Evolutionary conservation across 352 stramenopile genomes (phyloP).

Genomic region (Phytopythium kandeliae): DNA sequence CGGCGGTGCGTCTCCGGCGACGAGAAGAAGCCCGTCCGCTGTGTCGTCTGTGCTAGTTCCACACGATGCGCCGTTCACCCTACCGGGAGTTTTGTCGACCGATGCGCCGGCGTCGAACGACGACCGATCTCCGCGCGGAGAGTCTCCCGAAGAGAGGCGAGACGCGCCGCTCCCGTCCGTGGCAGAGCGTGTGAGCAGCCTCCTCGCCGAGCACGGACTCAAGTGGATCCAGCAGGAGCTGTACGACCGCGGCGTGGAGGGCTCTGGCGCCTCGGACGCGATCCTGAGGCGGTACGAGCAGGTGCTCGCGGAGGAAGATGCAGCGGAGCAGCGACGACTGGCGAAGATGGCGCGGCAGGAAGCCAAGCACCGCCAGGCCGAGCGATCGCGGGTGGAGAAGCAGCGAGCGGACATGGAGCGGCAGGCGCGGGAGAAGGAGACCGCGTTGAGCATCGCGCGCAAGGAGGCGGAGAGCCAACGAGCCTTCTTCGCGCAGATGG

Average conservation of each 20-base stretch:
- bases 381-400: constrained; percentile 15
- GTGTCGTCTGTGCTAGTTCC: no score
- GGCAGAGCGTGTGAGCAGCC: constrained; percentile 15
- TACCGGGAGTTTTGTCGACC: no score
- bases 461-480: constrained; percentile 40
- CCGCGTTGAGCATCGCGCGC: constrained; percentile 25
- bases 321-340: not conserved
- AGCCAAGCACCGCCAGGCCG: constrained; percentile 23
- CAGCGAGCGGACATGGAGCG: constrained; percentile 35
- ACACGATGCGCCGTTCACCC: no score
- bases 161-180: no score
- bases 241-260: constrained; percentile 64
- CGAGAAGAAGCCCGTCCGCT: no score
- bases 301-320: constrained; percentile 31
- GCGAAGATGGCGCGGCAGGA: constrained; percentile 7
- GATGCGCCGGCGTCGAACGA: no score
- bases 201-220: constrained; percentile 33
- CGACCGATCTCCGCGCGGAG: not conserved
- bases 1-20: no score
- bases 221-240: constrained; percentile 81
- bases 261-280: constrained; percentile 27
- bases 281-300: constrained; percentile 45
- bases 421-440: constrained; percentile 29
- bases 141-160: not conserved
- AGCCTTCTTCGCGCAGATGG: constrained; percentile 58